Evolutionary conservation across 306 rosid genomes (phyloP), one percentile per base, ranked within the genome.

Genomic region (Betula pendula): DNA sequence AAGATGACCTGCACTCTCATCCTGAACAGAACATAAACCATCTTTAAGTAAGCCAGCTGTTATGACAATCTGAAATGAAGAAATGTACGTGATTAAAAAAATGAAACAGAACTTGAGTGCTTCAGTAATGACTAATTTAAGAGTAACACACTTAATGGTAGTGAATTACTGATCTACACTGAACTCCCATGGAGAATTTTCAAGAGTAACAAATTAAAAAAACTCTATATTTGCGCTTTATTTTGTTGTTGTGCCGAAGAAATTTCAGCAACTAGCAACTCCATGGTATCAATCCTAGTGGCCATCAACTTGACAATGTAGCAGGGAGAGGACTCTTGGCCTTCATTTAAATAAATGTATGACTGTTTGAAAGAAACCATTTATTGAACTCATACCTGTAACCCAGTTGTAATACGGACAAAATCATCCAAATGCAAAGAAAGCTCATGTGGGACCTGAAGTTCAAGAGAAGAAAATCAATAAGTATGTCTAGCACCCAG

Each of bases 1-100:
- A 79, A 25, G 82, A 75, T 77, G 8, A 89, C 98, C 98, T 82
- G 96, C 92, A 81, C 98, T 93, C 85, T 93, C 94, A 72, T 93
- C 96, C 83, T 93, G 98, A 79, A 93, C 98, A 4, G 96, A 85
- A 74, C 98, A 90, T 82, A 90, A 83, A 48, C 96, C 98, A 75
- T 90, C 81, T 79, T 60, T 90, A 60, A 93, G 83, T 19, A 93
- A 82, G 48, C 93, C 94, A 24, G 91, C 91, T 14, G 81, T 91
- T 77, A 93, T 90, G 80, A 93, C 83, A 70, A 14, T 74, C 98
- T 93, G 88, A 77, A 89, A 78, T 58, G 65, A 72, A 81, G 85
- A 79, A 53, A 71, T 33, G 73, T 45, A 77, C 60, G 44, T 65
- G 72, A 49, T 82, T n/a, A n/a, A n/a, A n/a, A n/a, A n/a, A n/a